Percentiles rank a stretch among this genome's conserved stretches.
These are phyloP conservation scores for Clavaria fumosa DNA, from an alignment of 768 basidiomycete genomes.

Conservation along the genomic window DNA sequence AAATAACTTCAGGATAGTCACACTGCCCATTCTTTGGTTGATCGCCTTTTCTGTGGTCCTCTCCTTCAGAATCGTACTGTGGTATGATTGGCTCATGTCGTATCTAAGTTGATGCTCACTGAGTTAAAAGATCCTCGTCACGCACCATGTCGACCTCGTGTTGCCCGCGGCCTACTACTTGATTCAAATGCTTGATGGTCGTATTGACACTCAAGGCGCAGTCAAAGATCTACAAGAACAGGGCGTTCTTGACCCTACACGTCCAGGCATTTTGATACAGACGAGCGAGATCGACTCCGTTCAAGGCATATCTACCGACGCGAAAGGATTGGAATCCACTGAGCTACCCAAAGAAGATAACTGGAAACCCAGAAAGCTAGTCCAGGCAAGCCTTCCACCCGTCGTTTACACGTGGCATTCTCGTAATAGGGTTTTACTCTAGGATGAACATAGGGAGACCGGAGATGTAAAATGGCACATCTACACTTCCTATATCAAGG, in stretches of 20 bases:
- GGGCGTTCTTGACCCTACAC: constrained; percentile 48
- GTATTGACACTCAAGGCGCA: constrained; percentile 61
- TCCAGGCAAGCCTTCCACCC: too few relatives aligned
- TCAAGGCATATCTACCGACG: constrained; percentile 17
- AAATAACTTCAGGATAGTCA: constrained; percentile 49
- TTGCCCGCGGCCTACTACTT: constrained; percentile 67
- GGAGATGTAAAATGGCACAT: constrained; percentile 73
- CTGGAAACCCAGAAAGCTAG: constrained; percentile 58
- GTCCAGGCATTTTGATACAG: constrained; percentile 33
- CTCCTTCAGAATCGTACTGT: constrained; percentile 71
- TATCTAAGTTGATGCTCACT: background rate
- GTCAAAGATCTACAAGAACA: constrained; percentile 44
- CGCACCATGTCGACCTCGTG: constrained; percentile 88
- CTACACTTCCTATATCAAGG: constrained; percentile 53
- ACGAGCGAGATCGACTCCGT: constrained; percentile 26
- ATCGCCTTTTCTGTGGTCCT: constrained; percentile 70
- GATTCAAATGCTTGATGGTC: constrained; percentile 71
- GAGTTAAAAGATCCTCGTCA: constrained; percentile 61
- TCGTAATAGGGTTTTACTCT: too few relatives aligned
- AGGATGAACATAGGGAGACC: constrained; percentile 68
- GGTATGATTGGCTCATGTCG: constrained; percentile 15
- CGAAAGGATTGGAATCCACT: constrained; percentile 16
- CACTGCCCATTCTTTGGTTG: constrained; percentile 78
- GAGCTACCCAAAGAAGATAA: constrained; percentile 16
- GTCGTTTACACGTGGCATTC: too few relatives aligned